Percentiles rank a stretch among this genome's conserved stretches.
phyloP scores from a whole-genome alignment of 352 stramenopile genomes.

The Globisporangium paroecandrum region DNA sequence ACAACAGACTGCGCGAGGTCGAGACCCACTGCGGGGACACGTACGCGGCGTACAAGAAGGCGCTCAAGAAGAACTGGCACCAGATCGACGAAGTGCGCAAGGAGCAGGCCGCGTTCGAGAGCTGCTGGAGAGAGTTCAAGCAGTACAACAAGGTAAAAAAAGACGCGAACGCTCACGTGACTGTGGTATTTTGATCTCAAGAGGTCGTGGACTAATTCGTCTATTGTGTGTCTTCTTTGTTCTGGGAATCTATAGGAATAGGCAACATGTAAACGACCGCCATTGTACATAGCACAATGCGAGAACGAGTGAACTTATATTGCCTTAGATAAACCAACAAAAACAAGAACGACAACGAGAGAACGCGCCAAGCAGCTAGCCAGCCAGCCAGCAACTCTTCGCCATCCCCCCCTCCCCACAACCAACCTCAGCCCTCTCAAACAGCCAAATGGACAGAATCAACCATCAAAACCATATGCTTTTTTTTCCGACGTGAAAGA shows the following conservation, averaged over 20 bases:
- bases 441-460: not conserved
- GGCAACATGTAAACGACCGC: conserved; percentile 11
- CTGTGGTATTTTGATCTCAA: not conserved
- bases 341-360: not conserved
- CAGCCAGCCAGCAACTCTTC: not conserved
- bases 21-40: conserved; percentile 84
- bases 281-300: conserved; percentile 11
- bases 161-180: not conserved
- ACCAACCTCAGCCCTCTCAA: not conserved
- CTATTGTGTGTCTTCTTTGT: not conserved
- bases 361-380: not conserved
- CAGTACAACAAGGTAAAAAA: conserved; percentile 30
- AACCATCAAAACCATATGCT: not conserved
- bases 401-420: not conserved
- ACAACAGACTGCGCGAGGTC: conserved; percentile 60
- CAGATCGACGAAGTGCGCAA: conserved; percentile 82
- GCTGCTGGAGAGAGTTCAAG: conserved; percentile 85
- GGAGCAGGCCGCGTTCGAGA: conserved; percentile 81
- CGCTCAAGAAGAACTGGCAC: conserved; percentile 88
- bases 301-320: conserved; percentile 17
- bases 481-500: conserved; percentile 5
- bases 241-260: conserved; percentile 3
- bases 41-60: conserved; percentile 85
- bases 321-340: conserved; percentile 14
- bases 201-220: not conserved